phyloP scores from a whole-genome alignment of 176 grass and related monocot genomes.

The Triticum aestivum region IWGSC_CS_RefSeq_v2.1 NC_057807.1:367195904-367196403 shows the following conservation, averaged over 20 bases:
- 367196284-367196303: conserved; percentile 46
- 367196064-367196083: conserved; percentile 49
- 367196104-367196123: conserved; percentile 86
- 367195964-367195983: background rate
- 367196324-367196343: conserved; percentile 6
- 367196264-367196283: conserved; percentile 84
- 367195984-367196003: background rate
- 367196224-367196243: conserved; percentile 90
- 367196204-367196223: conserved; percentile 75
- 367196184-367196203: conserved; percentile 86
- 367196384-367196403: background rate
- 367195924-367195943: conserved; percentile 2
- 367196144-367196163: conserved; percentile 95
- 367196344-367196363: background rate
- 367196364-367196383: conserved; percentile 13
- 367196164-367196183: conserved; percentile 95
- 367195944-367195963: background rate
- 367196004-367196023: background rate
- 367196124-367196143: conserved; percentile 91
- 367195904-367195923: conserved; percentile 5
- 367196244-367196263: conserved; percentile 83
- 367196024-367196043: background rate
- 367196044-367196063: background rate
- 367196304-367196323: conserved; percentile 20
- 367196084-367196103: conserved; percentile 98